Evolutionary conservation across 2,329 filamentous ascomycete genomes (phyloP).

Genomic region (Alternaria novae-zelandiae): DNA sequence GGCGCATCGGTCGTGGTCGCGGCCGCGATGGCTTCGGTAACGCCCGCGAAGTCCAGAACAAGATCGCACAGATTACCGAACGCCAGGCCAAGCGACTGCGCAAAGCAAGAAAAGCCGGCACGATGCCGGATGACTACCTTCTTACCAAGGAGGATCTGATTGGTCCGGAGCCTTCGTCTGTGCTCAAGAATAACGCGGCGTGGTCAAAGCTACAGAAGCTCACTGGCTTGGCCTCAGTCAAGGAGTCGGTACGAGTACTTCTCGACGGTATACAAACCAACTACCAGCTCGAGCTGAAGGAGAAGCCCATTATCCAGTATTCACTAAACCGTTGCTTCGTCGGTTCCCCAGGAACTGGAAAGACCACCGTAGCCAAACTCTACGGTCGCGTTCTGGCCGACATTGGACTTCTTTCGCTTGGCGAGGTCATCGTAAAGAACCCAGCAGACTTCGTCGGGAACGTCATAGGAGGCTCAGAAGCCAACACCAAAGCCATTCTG

Average conservation of each 20-base stretch:
- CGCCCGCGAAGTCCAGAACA: conserved; percentile 71
- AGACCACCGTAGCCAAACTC: conserved; percentile 65
- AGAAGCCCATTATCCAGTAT: conserved; percentile 65
- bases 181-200: conserved; percentile 59
- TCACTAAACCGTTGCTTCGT: conserved; percentile 73
- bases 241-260: conserved; percentile 64
- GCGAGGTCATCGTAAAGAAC: conserved; percentile 75
- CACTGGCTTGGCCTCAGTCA: conserved; percentile 67
- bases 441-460: conserved; percentile 75
- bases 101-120: conserved; percentile 53
- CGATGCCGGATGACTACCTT: conserved; percentile 61
- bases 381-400: conserved; percentile 73
- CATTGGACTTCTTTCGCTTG: conserved; percentile 70
- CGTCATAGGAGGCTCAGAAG: conserved; percentile 70
- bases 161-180: conserved; percentile 68
- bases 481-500: conserved; percentile 74
- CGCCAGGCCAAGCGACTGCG: conserved; percentile 66
- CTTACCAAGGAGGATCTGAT: conserved; percentile 73
- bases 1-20: conserved; percentile 67
- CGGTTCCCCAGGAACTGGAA: conserved; percentile 69
- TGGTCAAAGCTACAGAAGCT: conserved; percentile 66
- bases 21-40: conserved; percentile 75
- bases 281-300: conserved; percentile 68
- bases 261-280: conserved; percentile 69
- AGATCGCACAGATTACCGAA: conserved; percentile 59